Conservation (phyloP, 306 rosid genomes). For the Malus asiatica region DNA sequence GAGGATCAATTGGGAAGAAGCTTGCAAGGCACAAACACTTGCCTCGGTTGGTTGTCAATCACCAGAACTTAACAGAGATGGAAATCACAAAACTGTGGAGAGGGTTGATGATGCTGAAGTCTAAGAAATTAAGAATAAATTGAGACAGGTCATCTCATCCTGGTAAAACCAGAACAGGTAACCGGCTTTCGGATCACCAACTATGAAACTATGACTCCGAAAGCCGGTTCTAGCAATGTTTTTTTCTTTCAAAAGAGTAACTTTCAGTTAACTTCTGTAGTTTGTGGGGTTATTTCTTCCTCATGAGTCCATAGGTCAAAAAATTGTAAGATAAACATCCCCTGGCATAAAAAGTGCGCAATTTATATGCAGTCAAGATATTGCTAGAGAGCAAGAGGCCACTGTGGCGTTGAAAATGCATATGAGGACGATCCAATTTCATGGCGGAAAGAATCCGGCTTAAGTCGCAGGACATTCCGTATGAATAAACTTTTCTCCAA, state of each 20-base stretch:
- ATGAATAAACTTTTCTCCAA: neutral
- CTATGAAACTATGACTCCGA: too few species aligned
- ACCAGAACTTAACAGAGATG: neutral
- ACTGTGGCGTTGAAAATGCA: neutral
- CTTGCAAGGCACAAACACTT: slow-evolving; percentile 47
- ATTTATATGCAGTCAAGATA: neutral
- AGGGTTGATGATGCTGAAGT: too few species aligned
- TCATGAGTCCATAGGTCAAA: too few species aligned
- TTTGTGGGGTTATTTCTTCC: too few species aligned
- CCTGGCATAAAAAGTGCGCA: neutral
- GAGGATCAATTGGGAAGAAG: slow-evolving; percentile 66
- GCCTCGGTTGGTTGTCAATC: slow-evolving; percentile 16
- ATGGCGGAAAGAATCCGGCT: neutral
- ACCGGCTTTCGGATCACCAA: too few species aligned
- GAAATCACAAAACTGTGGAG: too few species aligned
- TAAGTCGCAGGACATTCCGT: neutral
- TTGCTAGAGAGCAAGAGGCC: neutral
- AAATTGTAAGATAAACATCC: neutral
- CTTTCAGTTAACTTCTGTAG: too few species aligned
- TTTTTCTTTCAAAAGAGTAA: neutral
- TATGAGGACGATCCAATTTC: neutral
- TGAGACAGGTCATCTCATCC: neutral
- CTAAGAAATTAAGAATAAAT: neutral
- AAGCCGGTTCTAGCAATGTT: neutral
- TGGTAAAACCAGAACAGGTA: neutral